These are phyloP conservation scores for Bolboschoenoplectus hybrid DNA, from an alignment of 202 grass and related monocot species.

Conservation along the genomic window DNA sequence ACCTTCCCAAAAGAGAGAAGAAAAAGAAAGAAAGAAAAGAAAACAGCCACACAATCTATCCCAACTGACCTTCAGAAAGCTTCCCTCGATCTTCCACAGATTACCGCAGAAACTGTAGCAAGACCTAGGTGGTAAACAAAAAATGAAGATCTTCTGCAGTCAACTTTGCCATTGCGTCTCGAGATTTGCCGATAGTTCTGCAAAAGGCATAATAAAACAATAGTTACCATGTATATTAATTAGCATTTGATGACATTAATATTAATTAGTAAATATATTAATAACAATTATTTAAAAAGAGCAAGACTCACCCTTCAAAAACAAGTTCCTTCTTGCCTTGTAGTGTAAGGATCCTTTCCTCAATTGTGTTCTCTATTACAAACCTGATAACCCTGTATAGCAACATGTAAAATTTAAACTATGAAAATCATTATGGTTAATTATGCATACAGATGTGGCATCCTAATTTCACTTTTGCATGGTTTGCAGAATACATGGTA, in stretches of 20 bases:
- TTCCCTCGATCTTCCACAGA: neutral
- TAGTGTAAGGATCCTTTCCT: neutral
- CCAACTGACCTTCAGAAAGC: neutral
- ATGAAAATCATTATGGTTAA: neutral
- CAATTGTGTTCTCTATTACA: slow-evolving; percentile 5
- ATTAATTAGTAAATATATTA: neutral
- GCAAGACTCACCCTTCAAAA: neutral
- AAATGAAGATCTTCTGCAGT: neutral
- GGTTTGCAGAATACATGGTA: neutral
- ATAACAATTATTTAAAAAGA: neutral
- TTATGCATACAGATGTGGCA: neutral
- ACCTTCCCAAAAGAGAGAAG: neutral
- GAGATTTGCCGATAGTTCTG: neutral
- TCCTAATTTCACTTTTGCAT: neutral
- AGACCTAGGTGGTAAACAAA: neutral
- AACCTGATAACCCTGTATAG: neutral
- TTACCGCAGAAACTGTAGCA: neutral
- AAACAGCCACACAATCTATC: neutral
- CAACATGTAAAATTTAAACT: neutral
- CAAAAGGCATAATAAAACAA: neutral
- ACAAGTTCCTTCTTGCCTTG: slow-evolving; percentile 1
- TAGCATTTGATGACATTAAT: neutral
- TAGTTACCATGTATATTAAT: neutral
- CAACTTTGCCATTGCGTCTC: neutral
- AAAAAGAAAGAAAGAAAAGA: neutral